Conservation (phyloP, 78 protist species). For the Cavenderia fasciculata region DNA sequence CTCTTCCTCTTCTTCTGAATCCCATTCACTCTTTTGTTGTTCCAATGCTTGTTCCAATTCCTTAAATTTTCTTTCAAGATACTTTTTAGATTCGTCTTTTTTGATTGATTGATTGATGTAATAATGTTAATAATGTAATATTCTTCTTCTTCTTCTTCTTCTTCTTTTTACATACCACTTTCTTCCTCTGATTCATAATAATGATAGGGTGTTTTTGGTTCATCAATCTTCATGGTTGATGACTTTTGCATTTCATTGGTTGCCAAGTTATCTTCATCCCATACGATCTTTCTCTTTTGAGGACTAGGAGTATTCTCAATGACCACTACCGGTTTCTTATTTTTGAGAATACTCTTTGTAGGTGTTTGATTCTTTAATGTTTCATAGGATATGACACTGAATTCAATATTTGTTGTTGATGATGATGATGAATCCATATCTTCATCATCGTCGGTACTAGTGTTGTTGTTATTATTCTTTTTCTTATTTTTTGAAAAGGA, state of each 20-base stretch:
- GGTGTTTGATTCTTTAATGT: constrained; percentile 28
- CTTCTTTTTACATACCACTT: constrained; percentile 9
- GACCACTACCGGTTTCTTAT: too few relatives aligned
- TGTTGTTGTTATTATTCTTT: neutral
- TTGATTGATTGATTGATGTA: neutral
- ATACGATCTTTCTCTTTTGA: constrained; percentile 52
- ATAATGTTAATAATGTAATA: neutral
- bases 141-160: neutral
- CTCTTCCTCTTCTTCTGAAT: constrained; percentile 6
- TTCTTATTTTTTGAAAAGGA: constrained; percentile 6
- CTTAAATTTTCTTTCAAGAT: constrained; percentile 44
- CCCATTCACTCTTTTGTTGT: constrained; percentile 65
- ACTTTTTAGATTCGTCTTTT: constrained; percentile 46
- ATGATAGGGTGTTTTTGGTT: constrained; percentile 75
- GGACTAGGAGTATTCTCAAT: neutral
- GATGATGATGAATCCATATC: neutral
- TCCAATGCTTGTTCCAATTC: constrained; percentile 52
- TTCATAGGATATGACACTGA: constrained; percentile 48
- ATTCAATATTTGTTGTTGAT: neutral
- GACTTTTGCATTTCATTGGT: constrained; percentile 48
- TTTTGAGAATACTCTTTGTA: constrained; percentile 54
- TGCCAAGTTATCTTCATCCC: constrained; percentile 70
- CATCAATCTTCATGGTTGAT: constrained; percentile 67
- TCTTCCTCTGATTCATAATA: constrained; percentile 77
- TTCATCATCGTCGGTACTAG: neutral